phyloP scores from a whole-genome alignment of 164 flowering plant genomes.

The Chloranthus sessilifolius region DNA sequence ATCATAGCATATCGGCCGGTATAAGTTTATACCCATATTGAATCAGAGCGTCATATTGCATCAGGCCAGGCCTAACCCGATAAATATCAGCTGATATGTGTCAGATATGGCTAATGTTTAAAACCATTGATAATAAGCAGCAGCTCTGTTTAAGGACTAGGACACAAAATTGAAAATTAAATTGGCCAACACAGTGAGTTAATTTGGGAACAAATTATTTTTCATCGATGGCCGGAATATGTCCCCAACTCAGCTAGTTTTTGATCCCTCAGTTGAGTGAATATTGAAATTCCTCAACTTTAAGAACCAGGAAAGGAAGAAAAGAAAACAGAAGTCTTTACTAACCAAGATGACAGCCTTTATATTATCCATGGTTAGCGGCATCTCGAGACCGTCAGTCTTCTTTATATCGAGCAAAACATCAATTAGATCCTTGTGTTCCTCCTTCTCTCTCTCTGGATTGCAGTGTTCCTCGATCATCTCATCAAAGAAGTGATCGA shows the following conservation, averaged over 20 bases:
- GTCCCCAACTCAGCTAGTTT: background rate
- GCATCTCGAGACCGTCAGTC: slow-evolving; percentile 20
- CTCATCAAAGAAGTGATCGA: slow-evolving; percentile 39
- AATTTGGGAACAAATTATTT: no score
- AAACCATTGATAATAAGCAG: no score
- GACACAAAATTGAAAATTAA: no score
- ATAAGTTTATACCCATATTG: no score
- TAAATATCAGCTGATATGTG: no score
- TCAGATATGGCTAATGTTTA: no score
- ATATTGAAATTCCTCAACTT: background rate
- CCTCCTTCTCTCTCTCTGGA: slow-evolving; percentile 9
- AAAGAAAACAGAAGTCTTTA: background rate
- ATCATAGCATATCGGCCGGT: no score
- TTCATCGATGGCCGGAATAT: no score
- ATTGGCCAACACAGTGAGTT: no score
- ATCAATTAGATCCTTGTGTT: slow-evolving; percentile 47
- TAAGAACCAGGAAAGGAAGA: background rate
- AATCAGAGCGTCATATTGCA: no score
- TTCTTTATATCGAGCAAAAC: slow-evolving; percentile 40
- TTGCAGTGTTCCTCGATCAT: slow-evolving; percentile 37
- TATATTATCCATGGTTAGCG: slow-evolving; percentile 42
- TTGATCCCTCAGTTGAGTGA: background rate
- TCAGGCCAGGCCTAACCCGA: no score
- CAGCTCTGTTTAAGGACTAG: no score
- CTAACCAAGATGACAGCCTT: slow-evolving; percentile 55